These are phyloP conservation scores for Blastocystis sp. DNA, from an alignment of 352 stramenopile species.

Conservation along the genomic window DNA sequence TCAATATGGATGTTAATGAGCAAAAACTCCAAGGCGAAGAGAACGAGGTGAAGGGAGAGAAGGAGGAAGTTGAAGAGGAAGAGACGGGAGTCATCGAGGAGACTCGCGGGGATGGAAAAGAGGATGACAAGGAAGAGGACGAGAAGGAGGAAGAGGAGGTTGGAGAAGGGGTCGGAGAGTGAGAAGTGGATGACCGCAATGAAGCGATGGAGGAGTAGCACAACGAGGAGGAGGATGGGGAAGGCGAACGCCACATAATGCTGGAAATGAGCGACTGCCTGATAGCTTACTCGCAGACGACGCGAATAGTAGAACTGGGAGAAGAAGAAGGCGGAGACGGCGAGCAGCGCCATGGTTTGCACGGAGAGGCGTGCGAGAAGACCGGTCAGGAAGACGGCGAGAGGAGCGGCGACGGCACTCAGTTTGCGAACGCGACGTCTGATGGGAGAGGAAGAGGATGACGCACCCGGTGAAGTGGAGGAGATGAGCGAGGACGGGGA, in stretches of 20 bases:
- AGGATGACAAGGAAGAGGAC: background rate
- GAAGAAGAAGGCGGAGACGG: background rate
- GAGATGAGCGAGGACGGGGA: slow-evolving; percentile 14
- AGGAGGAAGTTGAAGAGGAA: slow-evolving; percentile 10
- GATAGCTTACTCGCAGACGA: background rate
- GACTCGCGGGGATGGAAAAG: background rate
- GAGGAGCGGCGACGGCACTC: background rate
- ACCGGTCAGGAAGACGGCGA: background rate
- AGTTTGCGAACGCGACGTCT: background rate
- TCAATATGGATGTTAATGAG: slow-evolving; percentile 52
- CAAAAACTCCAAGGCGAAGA: slow-evolving; percentile 8
- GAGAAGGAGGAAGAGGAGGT: background rate
- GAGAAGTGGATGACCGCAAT: background rate
- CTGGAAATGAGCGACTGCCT: background rate
- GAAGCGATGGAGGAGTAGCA: background rate
- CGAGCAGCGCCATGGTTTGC: background rate
- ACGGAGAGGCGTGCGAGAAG: background rate
- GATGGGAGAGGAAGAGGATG: background rate
- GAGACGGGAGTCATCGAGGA: background rate
- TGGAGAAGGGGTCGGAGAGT: background rate
- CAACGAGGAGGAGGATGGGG: background rate
- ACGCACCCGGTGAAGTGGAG: slow-evolving; percentile 21
- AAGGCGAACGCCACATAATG: background rate
- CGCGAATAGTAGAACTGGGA: slow-evolving; percentile 8
- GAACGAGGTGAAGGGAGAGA: background rate